These are phyloP conservation scores for Colletotrichum chlorophyti DNA, from an alignment of 2,329 filamentous ascomycete species.

Conservation along the genomic window DNA sequence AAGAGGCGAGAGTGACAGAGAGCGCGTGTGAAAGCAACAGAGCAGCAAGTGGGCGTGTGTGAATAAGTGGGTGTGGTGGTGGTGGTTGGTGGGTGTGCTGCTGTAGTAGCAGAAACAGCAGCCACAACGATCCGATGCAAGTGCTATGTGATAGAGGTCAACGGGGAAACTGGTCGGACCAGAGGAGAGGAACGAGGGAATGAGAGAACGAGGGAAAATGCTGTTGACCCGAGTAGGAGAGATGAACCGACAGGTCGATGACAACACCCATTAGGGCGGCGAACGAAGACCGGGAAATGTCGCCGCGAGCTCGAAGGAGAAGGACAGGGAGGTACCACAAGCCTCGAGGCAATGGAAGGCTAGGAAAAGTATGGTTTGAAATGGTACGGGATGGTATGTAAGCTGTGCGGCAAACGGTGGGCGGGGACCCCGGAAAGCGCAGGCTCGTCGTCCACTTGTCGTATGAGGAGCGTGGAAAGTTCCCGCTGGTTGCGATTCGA, in stretches of 20 bases:
- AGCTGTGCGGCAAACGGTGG: no score
- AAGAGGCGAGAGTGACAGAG: neutral
- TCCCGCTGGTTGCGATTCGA: constrained; percentile 20
- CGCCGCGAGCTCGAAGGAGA: no score
- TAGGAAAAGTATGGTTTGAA: no score
- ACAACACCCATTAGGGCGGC: neutral
- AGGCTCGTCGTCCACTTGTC: constrained; percentile 20
- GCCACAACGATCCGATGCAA: neutral
- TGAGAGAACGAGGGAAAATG: neutral
- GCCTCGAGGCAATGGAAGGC: no score
- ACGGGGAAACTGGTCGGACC: no score
- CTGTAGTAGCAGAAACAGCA: constrained; percentile 5
- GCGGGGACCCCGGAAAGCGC: constrained; percentile 19
- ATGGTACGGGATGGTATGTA: no score
- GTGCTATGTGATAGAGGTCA: constrained; percentile 6
- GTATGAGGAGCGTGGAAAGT: constrained; percentile 21
- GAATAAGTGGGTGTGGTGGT: constrained; percentile 25
- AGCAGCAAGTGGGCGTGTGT: constrained; percentile 15
- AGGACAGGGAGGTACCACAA: no score
- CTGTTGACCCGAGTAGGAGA: neutral
- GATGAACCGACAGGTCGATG: no score
- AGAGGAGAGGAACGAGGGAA: no score
- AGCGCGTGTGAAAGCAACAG: neutral
- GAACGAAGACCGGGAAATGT: neutral
- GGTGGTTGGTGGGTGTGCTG: no score